Evolutionary conservation across 163 green algal species (phyloP).

Genomic region (Chlamydomonas reinhardtii): DNA sequence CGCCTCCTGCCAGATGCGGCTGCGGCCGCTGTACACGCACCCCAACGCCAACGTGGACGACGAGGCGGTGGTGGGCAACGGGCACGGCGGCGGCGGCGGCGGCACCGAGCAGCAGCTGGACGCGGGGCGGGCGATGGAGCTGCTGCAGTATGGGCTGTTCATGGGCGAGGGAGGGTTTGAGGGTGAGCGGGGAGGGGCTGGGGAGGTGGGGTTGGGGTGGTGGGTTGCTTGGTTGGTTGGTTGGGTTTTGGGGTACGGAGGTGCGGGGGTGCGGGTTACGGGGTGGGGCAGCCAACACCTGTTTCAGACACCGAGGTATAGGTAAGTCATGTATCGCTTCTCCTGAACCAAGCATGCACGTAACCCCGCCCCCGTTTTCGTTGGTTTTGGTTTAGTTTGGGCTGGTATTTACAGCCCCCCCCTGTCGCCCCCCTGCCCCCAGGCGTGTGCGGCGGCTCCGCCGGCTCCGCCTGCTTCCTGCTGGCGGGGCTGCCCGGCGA

Average conservation of each 20-base stretch:
- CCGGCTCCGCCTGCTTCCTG: slow-evolving; percentile 66
- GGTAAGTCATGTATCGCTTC: too few species aligned
- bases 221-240: too few species aligned
- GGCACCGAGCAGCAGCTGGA: not conserved
- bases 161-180: slow-evolving; percentile 58
- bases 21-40: slow-evolving; percentile 64
- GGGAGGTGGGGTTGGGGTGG: too few species aligned
- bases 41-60: slow-evolving; percentile 35
- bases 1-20: slow-evolving; percentile 59
- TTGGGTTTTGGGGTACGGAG: too few species aligned
- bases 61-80: slow-evolving; percentile 8
- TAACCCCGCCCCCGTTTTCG: too few species aligned
- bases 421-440: not conserved
- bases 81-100: not conserved
- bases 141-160: slow-evolving; percentile 72
- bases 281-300: too few species aligned
- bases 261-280: too few species aligned
- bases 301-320: too few species aligned
- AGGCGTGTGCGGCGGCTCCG: slow-evolving; percentile 57
- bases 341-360: too few species aligned
- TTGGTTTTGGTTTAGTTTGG: too few species aligned
- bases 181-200: slow-evolving; percentile 10
- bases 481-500: slow-evolving; percentile 74
- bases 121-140: slow-evolving; percentile 53
- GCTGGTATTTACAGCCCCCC: too few species aligned